Base-by-base conservation (phyloP, 1,284 basidiomycete genomes). In the Amylostereum chailletii region DNA sequence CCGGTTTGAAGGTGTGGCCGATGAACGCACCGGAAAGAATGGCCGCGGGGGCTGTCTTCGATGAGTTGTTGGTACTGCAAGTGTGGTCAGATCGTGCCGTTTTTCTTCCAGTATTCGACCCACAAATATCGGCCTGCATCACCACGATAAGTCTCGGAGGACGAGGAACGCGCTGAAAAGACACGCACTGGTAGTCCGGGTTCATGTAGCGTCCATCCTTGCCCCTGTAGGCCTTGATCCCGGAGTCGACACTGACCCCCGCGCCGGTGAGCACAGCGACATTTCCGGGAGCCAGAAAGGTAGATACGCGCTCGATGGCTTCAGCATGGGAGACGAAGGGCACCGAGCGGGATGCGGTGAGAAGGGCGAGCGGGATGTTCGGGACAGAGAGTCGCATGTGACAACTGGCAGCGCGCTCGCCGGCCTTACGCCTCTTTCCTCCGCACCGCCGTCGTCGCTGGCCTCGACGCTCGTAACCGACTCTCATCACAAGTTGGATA, bases 171-270 rank as follows among this genome's bases (percentile, higher is more conserved):
- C 39, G 27, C 19, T 10, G 27, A 30, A n/a, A 10, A 10, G 19
- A 8, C 48, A 71, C 81, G 57, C 60, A 92, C 90, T 84, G 86
- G 71, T 91, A 94, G 66, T 93, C 90, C 5, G 90, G 91, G 64
- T 94, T 93, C 76, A 87, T 81, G 67, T 94, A 94, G 55, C 81
- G 73, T 29, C 91, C 90, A 60, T 91, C 85, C 53, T 77, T 75
- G 3, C 90, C 90, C 54, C 90, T 72, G 65, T 94, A 94, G 10
- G 92, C 91, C 55, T 90, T 74, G 52, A 96, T 94, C 31, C 93
- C 93, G 19, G 85, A 90, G 63, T 96, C 93, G 26, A 95, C 93
- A 61, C 87, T 91, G 51, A 95, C 87, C 3, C 94, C 93, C 0
- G 93, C 93, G 0, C 93, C 93, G 0, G 91, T 94, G 46, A 97